Evolutionary conservation across 2,329 filamentous ascomycete species (phyloP).

Genomic region (Remersonia thermophila): DNA sequence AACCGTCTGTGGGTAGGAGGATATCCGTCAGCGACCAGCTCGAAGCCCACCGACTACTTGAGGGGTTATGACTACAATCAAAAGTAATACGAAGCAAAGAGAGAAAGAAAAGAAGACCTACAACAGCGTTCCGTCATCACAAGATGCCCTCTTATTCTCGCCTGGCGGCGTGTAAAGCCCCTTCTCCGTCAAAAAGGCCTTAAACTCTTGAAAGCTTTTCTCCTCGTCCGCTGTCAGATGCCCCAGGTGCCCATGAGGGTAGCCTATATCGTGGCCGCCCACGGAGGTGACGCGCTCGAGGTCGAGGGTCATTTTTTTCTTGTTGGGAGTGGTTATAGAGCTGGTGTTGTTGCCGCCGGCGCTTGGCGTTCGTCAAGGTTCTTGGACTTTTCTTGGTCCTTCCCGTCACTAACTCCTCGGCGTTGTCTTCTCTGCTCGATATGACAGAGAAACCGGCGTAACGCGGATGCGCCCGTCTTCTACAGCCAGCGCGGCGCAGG

Average conservation of each 20-base stretch:
- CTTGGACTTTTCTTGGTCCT: too few species aligned
- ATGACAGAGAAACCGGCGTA: too few species aligned
- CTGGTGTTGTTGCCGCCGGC: too few species aligned
- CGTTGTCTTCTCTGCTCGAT: too few species aligned
- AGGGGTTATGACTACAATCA: too few species aligned
- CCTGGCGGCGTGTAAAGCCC: slow-evolving; percentile 49
- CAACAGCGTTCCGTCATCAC: slow-evolving; percentile 64
- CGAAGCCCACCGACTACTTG: neutral
- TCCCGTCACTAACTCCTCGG: too few species aligned
- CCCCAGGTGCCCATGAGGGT: slow-evolving; percentile 68
- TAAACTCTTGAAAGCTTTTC: slow-evolving; percentile 58
- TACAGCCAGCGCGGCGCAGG: too few species aligned
- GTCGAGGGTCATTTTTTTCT: slow-evolving; percentile 2
- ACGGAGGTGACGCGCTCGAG: slow-evolving; percentile 10
- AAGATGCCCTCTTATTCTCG: slow-evolving; percentile 37
- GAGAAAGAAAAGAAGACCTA: slow-evolving; percentile 28
- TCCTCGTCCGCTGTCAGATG: slow-evolving; percentile 61
- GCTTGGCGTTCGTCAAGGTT: too few species aligned
- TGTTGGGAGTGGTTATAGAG: too few species aligned
- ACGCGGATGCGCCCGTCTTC: too few species aligned
- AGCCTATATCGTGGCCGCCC: slow-evolving; percentile 31
- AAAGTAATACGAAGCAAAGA: too few species aligned
- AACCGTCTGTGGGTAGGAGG: slow-evolving; percentile 62
- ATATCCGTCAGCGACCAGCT: neutral
- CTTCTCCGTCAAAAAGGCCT: slow-evolving; percentile 50